Conservation (phyloP, 2,329 filamentous ascomycete genomes). For the Ophiocordyceps polyrhachis-furcata region DNA sequence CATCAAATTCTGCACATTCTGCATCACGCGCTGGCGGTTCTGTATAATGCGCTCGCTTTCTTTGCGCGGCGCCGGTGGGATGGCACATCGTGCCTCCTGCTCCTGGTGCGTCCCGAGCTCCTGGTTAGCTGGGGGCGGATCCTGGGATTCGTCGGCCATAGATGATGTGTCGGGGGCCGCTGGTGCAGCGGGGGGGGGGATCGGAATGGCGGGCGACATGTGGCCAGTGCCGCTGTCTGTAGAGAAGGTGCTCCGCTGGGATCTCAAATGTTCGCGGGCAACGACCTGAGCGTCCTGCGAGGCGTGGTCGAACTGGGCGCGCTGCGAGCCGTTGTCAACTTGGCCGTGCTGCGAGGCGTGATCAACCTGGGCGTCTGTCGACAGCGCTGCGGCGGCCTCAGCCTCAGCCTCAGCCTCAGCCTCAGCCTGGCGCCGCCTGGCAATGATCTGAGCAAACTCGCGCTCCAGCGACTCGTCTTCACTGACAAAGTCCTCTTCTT, state of each 20-base stretch:
- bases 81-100: neutral
- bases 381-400: slow-evolving; percentile 2
- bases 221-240: slow-evolving; percentile 4
- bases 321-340: no score
- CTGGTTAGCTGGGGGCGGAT: neutral
- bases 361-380: slow-evolving; percentile 11
- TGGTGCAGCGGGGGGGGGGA: neutral
- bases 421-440: neutral
- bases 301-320: no score
- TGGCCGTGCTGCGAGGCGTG: no score
- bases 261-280: slow-evolving; percentile 3
- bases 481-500: no score
- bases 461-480: no score
- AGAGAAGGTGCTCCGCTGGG: slow-evolving; percentile 3
- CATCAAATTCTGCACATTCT: slow-evolving; percentile 4
- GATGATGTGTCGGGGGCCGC: neutral
- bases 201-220: neutral
- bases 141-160: neutral
- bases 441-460: neutral
- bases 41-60: slow-evolving; percentile 1
- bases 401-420: neutral
- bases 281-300: neutral
- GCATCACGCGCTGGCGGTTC: no score
- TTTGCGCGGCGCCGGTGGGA: neutral
- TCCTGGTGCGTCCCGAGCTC: neutral